Evolutionary conservation across 345 rosid species (phyloP), one percentile per base, ranked within the genome.

Genomic region (Cardamine occulta): DNA sequence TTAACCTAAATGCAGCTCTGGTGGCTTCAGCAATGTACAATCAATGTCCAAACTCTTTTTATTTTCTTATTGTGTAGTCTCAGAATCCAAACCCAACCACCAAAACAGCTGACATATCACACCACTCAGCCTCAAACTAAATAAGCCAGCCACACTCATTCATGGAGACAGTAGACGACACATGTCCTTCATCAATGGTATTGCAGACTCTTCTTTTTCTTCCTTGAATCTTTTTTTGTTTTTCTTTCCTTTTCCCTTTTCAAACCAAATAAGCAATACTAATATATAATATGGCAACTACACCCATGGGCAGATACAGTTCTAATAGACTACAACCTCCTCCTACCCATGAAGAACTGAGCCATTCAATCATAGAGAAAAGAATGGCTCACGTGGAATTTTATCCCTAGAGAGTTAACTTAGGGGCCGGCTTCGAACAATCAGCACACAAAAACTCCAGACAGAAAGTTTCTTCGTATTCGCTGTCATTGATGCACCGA

Each of bases 381-480:
- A 37, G 67, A 57, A 52, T 52, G 80, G 66, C 56, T 78, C 73
- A 49, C 68, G 47, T 15, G 39, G 45, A 40, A 66, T 47, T 61
- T 68, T 65, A 34, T 73, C 79, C 79, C 77, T 81, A 72, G 69
- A 57, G 48, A 49, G 68, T 55, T 58, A 77, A 73, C 78, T 73
- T 68, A 21, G 68, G 49, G 28, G 40, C 23, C n/a, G 48, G 65
- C 74, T 72, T 73, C 47, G 66, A 86, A 82, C 99, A 95, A 66
- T 75, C 83, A 24, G 85, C 87, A 79, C 98, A 95, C 51, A 90
- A 83, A 72, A 79, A 75, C 68, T 93, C 94, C 73, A 95, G 78
- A 68, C 89, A 85, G 76, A 93, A 95, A 1, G 94, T 95, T 68
- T 95, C 99, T 81, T 85, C 97, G 8, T 88, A 93, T 57, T 88